phyloP scores from a whole-genome alignment of 1,139 yeast genomes.

The Yamadazyma songkhlaensis region DNA sequence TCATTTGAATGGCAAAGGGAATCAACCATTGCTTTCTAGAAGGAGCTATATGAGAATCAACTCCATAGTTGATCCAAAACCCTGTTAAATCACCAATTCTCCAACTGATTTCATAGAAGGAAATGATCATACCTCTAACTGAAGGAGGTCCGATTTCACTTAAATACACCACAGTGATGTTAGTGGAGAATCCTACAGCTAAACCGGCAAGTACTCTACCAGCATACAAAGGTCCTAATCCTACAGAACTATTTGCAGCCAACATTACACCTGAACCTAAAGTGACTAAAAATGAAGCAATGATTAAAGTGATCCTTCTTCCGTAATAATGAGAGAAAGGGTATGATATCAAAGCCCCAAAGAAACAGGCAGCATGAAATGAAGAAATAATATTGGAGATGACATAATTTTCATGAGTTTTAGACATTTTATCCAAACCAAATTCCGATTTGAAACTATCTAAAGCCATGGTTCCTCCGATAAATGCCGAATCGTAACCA shows the following conservation, averaged over 20 bases:
- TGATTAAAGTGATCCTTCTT: slow-evolving; percentile 31
- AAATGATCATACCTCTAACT: slow-evolving; percentile 36
- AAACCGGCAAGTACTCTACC: slow-evolving; percentile 43
- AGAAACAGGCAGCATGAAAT: slow-evolving; percentile 45
- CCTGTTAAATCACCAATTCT: slow-evolving; percentile 43
- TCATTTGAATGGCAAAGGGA: slow-evolving; percentile 43
- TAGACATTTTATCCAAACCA: slow-evolving; percentile 19
- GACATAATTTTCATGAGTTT: slow-evolving; percentile 12
- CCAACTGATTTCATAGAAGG: slow-evolving; percentile 44
- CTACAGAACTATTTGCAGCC: slow-evolving; percentile 27
- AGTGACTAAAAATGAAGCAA: slow-evolving; percentile 34
- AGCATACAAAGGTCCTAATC: slow-evolving; percentile 40
- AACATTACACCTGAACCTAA: slow-evolving; percentile 41
- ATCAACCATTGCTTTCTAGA: slow-evolving; percentile 38
- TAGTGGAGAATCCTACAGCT: slow-evolving; percentile 40
- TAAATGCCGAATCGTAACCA: slow-evolving; percentile 45
- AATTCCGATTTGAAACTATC: slow-evolving; percentile 35
- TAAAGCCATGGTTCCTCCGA: slow-evolving; percentile 42
- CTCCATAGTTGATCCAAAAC: slow-evolving; percentile 44
- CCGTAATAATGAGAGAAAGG: slow-evolving; percentile 39
- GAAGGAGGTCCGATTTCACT: slow-evolving; percentile 44
- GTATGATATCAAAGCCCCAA: slow-evolving; percentile 41
- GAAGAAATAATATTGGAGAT: slow-evolving; percentile 40
- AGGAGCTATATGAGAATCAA: slow-evolving; percentile 27
- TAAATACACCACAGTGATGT: slow-evolving; percentile 40